These are phyloP conservation scores for Xylaria sp. DNA, from an alignment of 495 filamentous ascomycete genomes.

Conservation along the genomic window DNA sequence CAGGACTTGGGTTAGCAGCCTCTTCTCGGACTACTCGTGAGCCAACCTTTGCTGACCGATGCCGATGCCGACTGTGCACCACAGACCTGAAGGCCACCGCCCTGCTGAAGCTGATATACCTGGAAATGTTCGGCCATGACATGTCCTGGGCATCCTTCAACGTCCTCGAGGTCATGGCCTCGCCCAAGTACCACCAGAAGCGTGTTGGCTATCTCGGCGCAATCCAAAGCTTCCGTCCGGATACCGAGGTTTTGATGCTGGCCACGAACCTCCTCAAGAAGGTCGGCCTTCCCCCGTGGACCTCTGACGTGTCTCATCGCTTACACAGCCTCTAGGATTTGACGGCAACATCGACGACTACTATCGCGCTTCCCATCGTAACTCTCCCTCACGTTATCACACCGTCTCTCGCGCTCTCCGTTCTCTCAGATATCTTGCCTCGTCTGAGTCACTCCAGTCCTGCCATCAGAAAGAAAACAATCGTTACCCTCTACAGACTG, in stretches of 20 bases:
- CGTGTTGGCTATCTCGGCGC: conserved; percentile 95
- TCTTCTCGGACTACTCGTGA: not conserved
- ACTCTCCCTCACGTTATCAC: conserved; percentile 93
- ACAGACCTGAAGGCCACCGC: conserved; percentile 95
- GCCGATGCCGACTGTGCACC: not conserved
- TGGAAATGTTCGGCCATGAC: conserved; percentile 99
- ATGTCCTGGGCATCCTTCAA: conserved; percentile 99
- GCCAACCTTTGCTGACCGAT: conserved; percentile 33
- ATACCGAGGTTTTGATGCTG: conserved; percentile 97
- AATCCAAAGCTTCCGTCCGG: conserved; percentile 91
- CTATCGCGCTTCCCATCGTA: conserved; percentile 82
- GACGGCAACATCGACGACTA: conserved; percentile 71
- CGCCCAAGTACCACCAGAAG: conserved; percentile 91
- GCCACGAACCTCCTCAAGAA: conserved; percentile 98
- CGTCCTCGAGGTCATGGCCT: conserved; percentile 98
- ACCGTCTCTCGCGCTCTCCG: conserved; percentile 84
- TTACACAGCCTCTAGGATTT: conserved; percentile 68
- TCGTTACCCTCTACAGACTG: conserved; percentile 89
- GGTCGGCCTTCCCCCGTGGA: conserved; percentile 50
- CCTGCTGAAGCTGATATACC: conserved; percentile 90
- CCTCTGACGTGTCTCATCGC: conserved; percentile 17
- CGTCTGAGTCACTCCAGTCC: conserved; percentile 84
- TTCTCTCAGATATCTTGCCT: conserved; percentile 84
- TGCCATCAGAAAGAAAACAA: conserved; percentile 88
- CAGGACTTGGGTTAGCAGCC: conserved; percentile 81